Conservation (phyloP, 2,329 filamentous ascomycete genomes). For the Aspergillus clavatus region DNA sequence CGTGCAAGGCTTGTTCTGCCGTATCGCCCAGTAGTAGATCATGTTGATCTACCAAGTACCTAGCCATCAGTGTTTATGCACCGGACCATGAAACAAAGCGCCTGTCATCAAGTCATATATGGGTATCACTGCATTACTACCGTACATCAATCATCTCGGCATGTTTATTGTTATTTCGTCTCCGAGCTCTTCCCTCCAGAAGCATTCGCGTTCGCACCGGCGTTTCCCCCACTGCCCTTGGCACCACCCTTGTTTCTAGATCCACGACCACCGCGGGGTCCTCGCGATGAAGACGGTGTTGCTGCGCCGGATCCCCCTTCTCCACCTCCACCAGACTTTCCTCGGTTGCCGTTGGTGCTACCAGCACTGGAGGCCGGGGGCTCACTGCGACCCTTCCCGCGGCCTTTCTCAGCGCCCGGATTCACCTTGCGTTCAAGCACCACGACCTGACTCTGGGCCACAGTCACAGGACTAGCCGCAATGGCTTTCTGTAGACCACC, state of each 20-base stretch:
- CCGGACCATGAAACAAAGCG: too few relatives aligned
- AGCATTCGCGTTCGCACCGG: constrained; percentile 7
- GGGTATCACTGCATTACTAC: neutral
- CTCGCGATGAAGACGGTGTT: constrained; percentile 11
- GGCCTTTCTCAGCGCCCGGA: constrained; percentile 28
- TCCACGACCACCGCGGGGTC: constrained; percentile 17
- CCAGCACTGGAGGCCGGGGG: constrained; percentile 7
- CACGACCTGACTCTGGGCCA: constrained; percentile 81
- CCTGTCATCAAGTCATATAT: neutral
- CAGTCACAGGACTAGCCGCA: constrained; percentile 70
- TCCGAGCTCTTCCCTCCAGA: constrained; percentile 12
- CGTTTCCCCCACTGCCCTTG: constrained; percentile 9
- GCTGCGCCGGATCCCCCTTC: constrained; percentile 13
- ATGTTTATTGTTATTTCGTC: constrained; percentile 7
- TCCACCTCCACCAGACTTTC: constrained; percentile 10
- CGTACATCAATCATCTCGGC: neutral
- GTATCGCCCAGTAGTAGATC: too few relatives aligned
- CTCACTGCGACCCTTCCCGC: constrained; percentile 29
- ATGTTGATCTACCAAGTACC: too few relatives aligned
- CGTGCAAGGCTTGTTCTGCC: too few relatives aligned
- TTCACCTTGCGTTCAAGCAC: constrained; percentile 61
- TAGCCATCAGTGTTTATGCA: too few relatives aligned
- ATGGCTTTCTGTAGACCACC: constrained; percentile 72
- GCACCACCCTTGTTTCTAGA: constrained; percentile 14
- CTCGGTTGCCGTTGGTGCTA: constrained; percentile 5